Evolutionary conservation across 331 rosid species (phyloP).

Genomic region (Pyracantha coccinea): DNA sequence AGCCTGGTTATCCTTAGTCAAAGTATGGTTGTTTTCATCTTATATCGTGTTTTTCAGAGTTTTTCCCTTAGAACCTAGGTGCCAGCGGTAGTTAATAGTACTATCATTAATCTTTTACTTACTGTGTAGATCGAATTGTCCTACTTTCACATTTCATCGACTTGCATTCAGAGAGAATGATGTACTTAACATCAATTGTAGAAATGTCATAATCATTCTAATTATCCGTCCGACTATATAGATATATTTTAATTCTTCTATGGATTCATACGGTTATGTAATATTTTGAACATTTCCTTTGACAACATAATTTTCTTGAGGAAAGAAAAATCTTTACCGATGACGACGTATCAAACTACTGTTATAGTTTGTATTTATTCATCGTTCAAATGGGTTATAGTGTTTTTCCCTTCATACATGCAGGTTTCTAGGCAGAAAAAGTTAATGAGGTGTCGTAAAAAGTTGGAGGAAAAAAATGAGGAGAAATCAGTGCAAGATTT

Average conservation of each 20-base stretch:
- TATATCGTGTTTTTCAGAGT: not conserved
- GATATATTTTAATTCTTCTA: not conserved
- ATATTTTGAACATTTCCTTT: not conserved
- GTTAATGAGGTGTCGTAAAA: slow-evolving; percentile 34
- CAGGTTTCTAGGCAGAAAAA: slow-evolving; percentile 48
- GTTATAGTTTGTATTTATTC: not conserved
- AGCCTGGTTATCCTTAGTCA: not conserved
- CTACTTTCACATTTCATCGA: not conserved
- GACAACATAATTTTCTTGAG: not conserved
- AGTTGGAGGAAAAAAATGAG: slow-evolving; percentile 32
- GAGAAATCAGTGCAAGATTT: slow-evolving; percentile 35
- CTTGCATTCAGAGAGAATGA: not conserved
- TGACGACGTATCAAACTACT: not conserved
- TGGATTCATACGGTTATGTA: not conserved
- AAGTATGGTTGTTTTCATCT: not conserved
- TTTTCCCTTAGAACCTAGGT: not conserved
- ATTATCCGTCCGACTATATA: not conserved
- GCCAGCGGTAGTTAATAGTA: not conserved
- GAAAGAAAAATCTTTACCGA: not conserved
- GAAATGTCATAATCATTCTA: not conserved
- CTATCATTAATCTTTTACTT: not conserved
- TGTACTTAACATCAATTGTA: too few species aligned
- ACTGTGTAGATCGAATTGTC: not conserved
- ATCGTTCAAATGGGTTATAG: not conserved
- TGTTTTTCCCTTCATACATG: slow-evolving; percentile 6